phyloP scores from a whole-genome alignment of 2,329 filamentous ascomycete species.

The Emmonsiellopsis sp. region DNA sequence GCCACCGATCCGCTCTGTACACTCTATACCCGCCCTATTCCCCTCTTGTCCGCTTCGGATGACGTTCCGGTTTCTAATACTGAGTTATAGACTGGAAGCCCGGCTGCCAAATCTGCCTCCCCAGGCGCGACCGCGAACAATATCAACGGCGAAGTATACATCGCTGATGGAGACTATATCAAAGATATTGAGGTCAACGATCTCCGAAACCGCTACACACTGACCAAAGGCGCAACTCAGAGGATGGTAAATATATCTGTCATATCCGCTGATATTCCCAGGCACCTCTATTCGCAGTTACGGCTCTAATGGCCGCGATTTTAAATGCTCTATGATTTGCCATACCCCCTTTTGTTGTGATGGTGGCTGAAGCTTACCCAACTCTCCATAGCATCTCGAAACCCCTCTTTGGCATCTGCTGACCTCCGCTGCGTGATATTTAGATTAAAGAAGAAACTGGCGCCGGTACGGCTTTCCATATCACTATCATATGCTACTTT shows the following conservation, averaged over 20 bases:
- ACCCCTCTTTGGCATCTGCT: conserved; percentile 81
- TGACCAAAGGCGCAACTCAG: conserved; percentile 95
- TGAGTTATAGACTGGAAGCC: conserved; percentile 34
- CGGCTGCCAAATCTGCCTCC: conserved; percentile 46
- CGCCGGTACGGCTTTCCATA: conserved; percentile 77
- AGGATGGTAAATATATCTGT: conserved; percentile 95
- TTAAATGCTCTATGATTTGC: conserved; percentile 8
- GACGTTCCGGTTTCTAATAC: conserved; percentile 8
- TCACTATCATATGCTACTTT: conserved; percentile 36
- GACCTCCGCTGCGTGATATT: conserved; percentile 75
- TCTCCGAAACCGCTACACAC: conserved; percentile 86
- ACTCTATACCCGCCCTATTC: conserved; percentile 7
- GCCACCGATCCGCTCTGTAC: conserved; percentile 61
- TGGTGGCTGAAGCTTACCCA: conserved; percentile 59
- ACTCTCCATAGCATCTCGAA: conserved; percentile 49
- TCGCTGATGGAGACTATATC: conserved; percentile 94
- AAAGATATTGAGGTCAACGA: conserved; percentile 99
- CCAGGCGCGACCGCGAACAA: conserved; percentile 42
- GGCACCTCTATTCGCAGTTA: conserved; percentile 28
- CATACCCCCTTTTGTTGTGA: conserved; percentile 26
- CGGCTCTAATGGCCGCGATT: conserved; percentile 23
- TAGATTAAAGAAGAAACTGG: conserved; percentile 99
- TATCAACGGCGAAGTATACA: conserved; percentile 81
- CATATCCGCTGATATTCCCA: conserved; percentile 57
- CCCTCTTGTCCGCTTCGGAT: neutral